Evolutionary conservation across 140 eudicot genomes (phyloP), one percentile per base, ranked within the genome.

Genomic region (Oenanthe javanica): DNA sequence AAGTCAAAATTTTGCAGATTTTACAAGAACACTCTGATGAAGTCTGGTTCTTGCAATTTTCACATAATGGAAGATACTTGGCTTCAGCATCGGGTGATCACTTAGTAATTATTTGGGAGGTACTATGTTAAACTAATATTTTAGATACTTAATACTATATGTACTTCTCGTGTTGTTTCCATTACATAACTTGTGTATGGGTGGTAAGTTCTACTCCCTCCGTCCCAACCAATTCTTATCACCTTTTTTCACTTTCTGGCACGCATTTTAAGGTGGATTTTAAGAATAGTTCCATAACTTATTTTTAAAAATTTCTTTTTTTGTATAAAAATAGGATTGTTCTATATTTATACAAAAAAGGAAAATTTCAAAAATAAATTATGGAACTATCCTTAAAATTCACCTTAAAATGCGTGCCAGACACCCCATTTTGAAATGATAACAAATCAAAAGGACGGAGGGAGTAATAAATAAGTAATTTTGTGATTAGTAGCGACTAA

Each of bases 1-100:
- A 13, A 8, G 8, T 21, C 15, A 19, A 9, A 79, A 13, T 46
- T 23, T 5, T 72, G 73, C 86, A 93, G 97, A 87, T 89, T 55
- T 59, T 91, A 69, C 80, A 83, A 74, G 93, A 82, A 54, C 97
- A 91, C 80, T 61, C 50, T 40, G 91, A 84, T 87, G 98, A 91
- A 87, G 97, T 93, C 76, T 93, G 98, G 98, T 89, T 79, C 87
- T 76, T 93, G 84, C 90, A 91, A 77, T 93, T 82, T 84, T 93
- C 98, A 71, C 90, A 89, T 31, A 81, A 87, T 50, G 98, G 98
- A 45, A 86, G 84, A 77, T 93, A 91, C 82, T 82, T 91, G 76
- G 98, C 98, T 25, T 93, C 98, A 42, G 84, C 94, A 16, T 91
- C 98, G n/a, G 81, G 86, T 63, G 98, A 93, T 79, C 82, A 78